Percentiles rank a stretch among this genome's conserved stretches.
phyloP scores from a whole-genome alignment of 768 basidiomycete genomes.

The Russula dissimulans region DNA sequence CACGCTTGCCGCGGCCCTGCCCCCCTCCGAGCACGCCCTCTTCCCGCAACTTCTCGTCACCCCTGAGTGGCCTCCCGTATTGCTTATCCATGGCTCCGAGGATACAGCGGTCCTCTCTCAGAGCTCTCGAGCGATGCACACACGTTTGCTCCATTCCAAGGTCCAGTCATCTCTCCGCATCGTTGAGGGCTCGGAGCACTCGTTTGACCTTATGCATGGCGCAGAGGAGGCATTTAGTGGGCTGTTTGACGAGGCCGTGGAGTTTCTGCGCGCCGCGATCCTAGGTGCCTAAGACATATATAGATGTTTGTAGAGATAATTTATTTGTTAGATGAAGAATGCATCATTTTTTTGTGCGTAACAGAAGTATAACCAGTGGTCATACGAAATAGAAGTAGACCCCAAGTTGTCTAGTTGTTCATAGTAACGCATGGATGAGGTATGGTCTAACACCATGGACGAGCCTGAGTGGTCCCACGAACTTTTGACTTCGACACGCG shows the following conservation, averaged over 20 bases:
- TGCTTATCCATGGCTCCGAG: constrained; percentile 39
- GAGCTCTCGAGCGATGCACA: constrained; percentile 34
- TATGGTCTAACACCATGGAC: no score
- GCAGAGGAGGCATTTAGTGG: constrained; percentile 35
- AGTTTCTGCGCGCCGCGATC: constrained; percentile 21
- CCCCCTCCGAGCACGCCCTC: constrained; percentile 27
- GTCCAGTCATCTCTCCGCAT: constrained; percentile 31
- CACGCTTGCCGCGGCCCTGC: constrained; percentile 19
- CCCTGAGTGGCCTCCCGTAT: constrained; percentile 36
- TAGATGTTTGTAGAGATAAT: not conserved
- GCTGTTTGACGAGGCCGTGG: constrained; percentile 29
- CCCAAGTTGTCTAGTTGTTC: no score
- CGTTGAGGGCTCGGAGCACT: constrained; percentile 41
- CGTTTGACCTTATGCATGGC: constrained; percentile 42
- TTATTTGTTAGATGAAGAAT: no score
- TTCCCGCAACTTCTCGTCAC: constrained; percentile 40
- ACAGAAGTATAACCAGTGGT: no score
- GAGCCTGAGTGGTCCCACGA: no score
- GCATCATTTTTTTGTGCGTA: no score
- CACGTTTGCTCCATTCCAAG: constrained; percentile 29
- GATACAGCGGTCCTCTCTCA: constrained; percentile 38
- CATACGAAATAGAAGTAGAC: no score
- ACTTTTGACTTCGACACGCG: no score
- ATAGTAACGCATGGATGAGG: no score
- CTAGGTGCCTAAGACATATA: not conserved